phyloP scores from a whole-genome alignment of 257 asterid species.

The Petunia secreta region DNA sequence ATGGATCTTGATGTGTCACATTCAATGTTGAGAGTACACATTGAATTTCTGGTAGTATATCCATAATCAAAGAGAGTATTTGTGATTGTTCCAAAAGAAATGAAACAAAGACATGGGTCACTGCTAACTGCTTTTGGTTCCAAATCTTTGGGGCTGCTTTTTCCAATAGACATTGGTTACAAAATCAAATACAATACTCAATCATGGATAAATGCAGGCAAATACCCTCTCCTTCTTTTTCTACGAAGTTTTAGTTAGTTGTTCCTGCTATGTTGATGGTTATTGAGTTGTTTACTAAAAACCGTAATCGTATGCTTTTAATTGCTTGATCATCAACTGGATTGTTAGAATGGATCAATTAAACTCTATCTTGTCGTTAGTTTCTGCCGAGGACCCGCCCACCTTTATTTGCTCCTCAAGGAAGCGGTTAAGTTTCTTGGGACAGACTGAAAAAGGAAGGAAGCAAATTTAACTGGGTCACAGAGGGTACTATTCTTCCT shows the following conservation, averaged over 20 bases:
- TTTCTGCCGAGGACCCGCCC: background rate
- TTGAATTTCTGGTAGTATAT: no score
- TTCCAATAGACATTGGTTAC: no score
- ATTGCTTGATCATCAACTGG: background rate
- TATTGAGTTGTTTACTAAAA: constrained; percentile 7
- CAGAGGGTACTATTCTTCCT: background rate
- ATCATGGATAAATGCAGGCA: no score
- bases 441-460: background rate
- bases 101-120: no score
- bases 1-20: constrained; percentile 2
- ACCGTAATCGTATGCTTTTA: constrained; percentile 1
- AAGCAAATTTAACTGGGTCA: background rate
- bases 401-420: constrained; percentile 14
- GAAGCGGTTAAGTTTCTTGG: background rate
- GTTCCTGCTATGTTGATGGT: constrained; percentile 31
- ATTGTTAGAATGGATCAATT: background rate
- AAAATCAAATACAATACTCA: no score
- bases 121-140: no score
- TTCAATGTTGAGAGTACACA: no score
- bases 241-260: constrained; percentile 10
- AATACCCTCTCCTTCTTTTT: no score
- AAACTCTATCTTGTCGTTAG: background rate
- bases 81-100: no score
- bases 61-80: no score
- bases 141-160: no score